These are phyloP conservation scores for Xylaria nigripes DNA, from an alignment of 495 filamentous ascomycete species.

Conservation along the genomic window DNA sequence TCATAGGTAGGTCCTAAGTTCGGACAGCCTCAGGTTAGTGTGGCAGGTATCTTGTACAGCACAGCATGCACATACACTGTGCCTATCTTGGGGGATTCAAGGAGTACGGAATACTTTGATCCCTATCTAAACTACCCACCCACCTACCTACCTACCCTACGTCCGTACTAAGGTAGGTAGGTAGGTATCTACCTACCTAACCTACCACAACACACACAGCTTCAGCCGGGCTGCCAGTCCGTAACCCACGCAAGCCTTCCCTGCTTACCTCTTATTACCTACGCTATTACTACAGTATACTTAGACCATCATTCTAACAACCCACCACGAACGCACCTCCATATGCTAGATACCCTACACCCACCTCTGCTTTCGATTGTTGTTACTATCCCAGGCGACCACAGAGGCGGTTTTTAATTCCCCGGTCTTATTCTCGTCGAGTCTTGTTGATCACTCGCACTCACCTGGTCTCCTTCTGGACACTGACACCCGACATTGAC, in stretches of 20 bases:
- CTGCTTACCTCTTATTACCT: neutral
- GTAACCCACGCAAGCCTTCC: neutral
- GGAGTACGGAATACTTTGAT: too few relatives aligned
- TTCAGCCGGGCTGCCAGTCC: too few relatives aligned
- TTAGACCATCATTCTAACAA: conserved; percentile 10
- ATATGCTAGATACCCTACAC: conserved; percentile 14
- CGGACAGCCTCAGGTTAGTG: too few relatives aligned
- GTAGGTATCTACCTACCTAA: too few relatives aligned
- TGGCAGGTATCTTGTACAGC: too few relatives aligned
- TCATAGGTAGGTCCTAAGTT: too few relatives aligned
- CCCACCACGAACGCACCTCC: conserved; percentile 4
- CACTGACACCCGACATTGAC: conserved; percentile 8
- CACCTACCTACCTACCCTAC: too few relatives aligned
- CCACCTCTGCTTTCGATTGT: conserved; percentile 3
- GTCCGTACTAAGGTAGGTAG: too few relatives aligned
- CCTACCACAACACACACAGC: too few relatives aligned
- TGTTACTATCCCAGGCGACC: neutral
- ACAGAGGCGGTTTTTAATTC: neutral
- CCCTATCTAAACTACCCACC: too few relatives aligned
- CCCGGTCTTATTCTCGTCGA: neutral
- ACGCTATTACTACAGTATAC: neutral
- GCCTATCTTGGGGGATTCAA: too few relatives aligned
- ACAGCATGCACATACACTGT: too few relatives aligned
- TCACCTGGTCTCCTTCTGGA: neutral
- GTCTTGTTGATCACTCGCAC: neutral